Conservation (phyloP, 2,329 filamentous ascomycete genomes). For the Orbilia blumenaviensis region DNA sequence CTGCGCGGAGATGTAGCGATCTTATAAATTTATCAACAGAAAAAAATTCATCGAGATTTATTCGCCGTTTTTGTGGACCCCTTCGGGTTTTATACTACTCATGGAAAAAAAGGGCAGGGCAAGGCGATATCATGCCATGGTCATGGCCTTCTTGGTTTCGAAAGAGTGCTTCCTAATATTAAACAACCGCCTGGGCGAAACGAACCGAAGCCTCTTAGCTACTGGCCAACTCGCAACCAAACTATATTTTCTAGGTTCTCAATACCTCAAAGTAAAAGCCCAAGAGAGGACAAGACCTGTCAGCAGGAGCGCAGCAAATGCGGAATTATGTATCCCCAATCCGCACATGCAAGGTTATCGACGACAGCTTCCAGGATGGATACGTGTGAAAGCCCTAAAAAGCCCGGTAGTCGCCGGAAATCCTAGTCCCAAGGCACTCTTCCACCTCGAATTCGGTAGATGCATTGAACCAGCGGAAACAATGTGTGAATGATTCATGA, state of each 20-base stretch:
- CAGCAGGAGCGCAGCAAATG: background rate
- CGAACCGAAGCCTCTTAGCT: conserved; percentile 10
- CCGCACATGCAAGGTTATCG: conserved; percentile 29
- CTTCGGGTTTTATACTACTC: conserved; percentile 43
- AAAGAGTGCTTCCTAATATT: conserved; percentile 16
- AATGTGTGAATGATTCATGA: conserved; percentile 40
- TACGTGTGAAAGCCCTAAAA: conserved; percentile 18
- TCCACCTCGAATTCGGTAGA: conserved; percentile 25
- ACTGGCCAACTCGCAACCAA: conserved; percentile 5
- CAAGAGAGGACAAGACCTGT: background rate
- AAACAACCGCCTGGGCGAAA: conserved; percentile 25
- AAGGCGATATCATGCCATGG: conserved; percentile 41
- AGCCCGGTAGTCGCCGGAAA: conserved; percentile 24
- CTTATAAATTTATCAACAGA: background rate
- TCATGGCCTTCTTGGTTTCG: conserved; percentile 18
- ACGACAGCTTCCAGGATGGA: conserved; percentile 1
- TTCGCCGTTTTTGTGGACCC: conserved; percentile 19
- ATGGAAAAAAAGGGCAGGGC: conserved; percentile 2
- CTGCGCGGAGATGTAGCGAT: background rate
- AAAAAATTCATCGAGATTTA: background rate
- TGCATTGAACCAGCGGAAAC: conserved; percentile 1
- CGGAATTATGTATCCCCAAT: conserved; percentile 4
- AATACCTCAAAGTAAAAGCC: background rate
- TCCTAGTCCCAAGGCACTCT: conserved; percentile 18
- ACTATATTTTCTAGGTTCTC: background rate